A percentile compares a stretch with the other conserved stretches of the same genome.
Evolutionary conservation across 2,329 filamentous ascomycete species (phyloP).

Genomic region (Fusarium tjaetaba): DNA sequence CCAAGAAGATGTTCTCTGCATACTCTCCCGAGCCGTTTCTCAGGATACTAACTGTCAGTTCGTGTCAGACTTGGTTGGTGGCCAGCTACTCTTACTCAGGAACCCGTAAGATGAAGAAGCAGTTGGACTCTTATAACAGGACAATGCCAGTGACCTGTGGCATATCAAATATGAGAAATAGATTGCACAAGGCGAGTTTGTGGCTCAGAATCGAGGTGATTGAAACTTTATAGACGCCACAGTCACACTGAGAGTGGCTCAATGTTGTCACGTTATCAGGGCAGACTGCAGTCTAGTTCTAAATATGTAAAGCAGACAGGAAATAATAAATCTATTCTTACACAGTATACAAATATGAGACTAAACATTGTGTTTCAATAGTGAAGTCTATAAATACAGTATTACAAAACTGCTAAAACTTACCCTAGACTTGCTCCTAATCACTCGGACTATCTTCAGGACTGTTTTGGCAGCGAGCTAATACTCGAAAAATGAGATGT

Average conservation of each 20-base stretch:
- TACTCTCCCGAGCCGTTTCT: not conserved
- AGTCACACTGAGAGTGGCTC: fast-evolving
- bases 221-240: fast-evolving
- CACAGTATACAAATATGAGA: fast-evolving
- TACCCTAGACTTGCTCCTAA: not conserved
- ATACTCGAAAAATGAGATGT: fast-evolving
- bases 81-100: not conserved
- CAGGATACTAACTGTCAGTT: not conserved
- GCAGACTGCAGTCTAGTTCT: fast-evolving
- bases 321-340: not conserved
- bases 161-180: fast-evolving
- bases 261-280: fast-evolving
- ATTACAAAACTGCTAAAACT: fast-evolving
- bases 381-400: fast-evolving
- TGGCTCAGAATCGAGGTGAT: not conserved
- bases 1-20: fast-evolving
- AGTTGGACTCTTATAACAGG: fast-evolving
- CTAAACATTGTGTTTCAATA: too few species aligned
- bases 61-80: not conserved
- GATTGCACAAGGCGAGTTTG: not conserved
- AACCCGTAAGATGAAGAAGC: not conserved
- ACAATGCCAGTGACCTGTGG: too few species aligned
- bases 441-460: too few species aligned
- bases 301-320: fast-evolving
- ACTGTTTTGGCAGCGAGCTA: not conserved